Evolutionary conservation across 2,329 filamentous ascomycete species (phyloP), one percentile per base, ranked within the genome.

Genomic region (Coniella lustricola): DNA sequence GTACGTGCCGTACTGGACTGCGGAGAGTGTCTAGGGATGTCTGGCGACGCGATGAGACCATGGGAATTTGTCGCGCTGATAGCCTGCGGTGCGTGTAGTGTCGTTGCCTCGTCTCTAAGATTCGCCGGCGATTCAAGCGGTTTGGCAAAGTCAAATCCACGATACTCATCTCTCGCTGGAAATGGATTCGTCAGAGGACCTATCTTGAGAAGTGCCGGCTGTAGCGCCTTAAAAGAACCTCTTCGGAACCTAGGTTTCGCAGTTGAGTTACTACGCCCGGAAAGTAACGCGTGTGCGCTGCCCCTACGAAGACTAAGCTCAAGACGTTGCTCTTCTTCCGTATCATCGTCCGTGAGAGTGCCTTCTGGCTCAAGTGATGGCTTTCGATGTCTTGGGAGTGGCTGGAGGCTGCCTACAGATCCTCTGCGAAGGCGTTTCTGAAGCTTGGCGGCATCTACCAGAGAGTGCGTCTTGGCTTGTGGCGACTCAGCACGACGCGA

Each of bases 361-460:
- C 64, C 62, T 12, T 73, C 69, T 0, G 67, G 59, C 12, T 64
- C 62, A 43, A 62, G 56, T 3, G 66, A 52, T 10, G 67, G 48
- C 22, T 64, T 66, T 16, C 61, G 60, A 18, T 66, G 66, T 16
- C 64, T 59, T 0, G 64, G 63, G 7, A 67, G 50, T 9, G 70
- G 60, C 33, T 69, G 66, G 1, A 79, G 56, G 52, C 70, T 77
- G 36, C 74, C 71, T 4, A 69, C 75, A 0, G 76, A 79, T 1
- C 70, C 74, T 18, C 76, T 67, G 3, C 76, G 70, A 46, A 70
- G 64, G 51, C 53, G 18, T 17, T 36, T 40, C 50, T 48, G 22
- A 44, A 38, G 33, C 41, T 53, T 47, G n/a, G 14, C 33, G 13
- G 41, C 38, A 13, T 50, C 48, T 14, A 22, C 37, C 3, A 16